Evolutionary conservation across 78 protist genomes (phyloP).

Genomic region (Protostelium mycophagum): DNA sequence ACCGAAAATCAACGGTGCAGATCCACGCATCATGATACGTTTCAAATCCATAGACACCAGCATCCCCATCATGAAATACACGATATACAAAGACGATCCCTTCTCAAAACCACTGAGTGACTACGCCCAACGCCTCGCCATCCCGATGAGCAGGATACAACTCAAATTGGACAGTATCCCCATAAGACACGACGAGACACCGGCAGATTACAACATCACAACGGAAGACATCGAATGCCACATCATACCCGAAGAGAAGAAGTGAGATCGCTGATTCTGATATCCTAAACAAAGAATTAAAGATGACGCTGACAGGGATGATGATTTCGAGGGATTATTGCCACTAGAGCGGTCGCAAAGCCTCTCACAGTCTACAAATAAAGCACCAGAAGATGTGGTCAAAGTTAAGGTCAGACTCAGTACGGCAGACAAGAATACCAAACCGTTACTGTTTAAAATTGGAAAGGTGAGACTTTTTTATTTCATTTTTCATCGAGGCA

Average conservation of each 20-base stretch:
- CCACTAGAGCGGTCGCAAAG: background rate
- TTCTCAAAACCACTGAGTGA: background rate
- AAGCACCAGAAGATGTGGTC: background rate
- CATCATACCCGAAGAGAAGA: background rate
- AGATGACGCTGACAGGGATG: too few relatives aligned
- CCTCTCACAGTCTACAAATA: background rate
- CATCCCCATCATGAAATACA: background rate
- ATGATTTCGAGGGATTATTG: too few relatives aligned
- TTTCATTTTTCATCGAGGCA: too few relatives aligned
- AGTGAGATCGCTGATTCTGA: background rate
- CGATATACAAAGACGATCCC: background rate
- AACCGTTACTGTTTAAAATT: background rate
- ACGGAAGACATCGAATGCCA: background rate
- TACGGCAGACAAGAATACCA: background rate
- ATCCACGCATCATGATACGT: background rate
- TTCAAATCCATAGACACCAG: background rate
- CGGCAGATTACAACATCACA: background rate
- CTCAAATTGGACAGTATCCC: background rate
- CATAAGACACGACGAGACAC: background rate
- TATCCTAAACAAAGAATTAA: too few relatives aligned
- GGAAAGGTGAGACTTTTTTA: background rate
- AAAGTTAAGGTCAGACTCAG: background rate
- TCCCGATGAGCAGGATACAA: background rate
- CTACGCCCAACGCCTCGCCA: background rate
- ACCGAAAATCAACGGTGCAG: too few relatives aligned